These are phyloP conservation scores for Nicotiana obtusifolia DNA, from an alignment of 257 asterid genomes.

Conservation along the genomic window DNA sequence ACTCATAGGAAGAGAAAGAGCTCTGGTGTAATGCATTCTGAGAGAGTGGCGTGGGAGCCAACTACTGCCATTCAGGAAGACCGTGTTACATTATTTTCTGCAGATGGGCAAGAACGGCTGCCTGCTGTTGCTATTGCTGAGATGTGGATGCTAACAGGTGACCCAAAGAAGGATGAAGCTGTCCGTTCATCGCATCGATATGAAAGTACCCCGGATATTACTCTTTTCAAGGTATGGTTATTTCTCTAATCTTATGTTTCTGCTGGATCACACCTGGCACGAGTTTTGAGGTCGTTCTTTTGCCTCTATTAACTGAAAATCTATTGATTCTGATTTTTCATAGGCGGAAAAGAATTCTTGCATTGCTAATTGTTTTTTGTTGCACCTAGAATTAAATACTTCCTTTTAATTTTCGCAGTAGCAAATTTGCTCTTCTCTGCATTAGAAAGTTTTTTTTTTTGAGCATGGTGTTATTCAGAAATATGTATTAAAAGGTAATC, in stretches of 20 bases:
- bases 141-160: constrained; percentile 99
- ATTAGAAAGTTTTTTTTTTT: background rate
- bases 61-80: constrained; percentile 93
- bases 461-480: background rate
- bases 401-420: background rate
- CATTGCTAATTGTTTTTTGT: background rate
- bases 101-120: constrained; percentile 94
- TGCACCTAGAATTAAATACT: background rate
- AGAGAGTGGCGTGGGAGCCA: constrained; percentile 87
- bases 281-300: background rate
- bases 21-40: constrained; percentile 78
- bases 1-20: constrained; percentile 84
- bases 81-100: constrained; percentile 56
- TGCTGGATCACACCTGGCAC: background rate
- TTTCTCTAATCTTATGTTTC: background rate
- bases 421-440: background rate
- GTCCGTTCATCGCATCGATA: constrained; percentile 89
- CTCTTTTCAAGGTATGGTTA: constrained; percentile 77
- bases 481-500: background rate
- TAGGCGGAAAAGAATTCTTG: background rate
- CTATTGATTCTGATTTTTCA: background rate
- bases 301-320: background rate
- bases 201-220: constrained; percentile 93
- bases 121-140: constrained; percentile 82
- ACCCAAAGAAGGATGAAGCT: constrained; percentile 71